These are phyloP conservation scores for Apiospora malaysiana DNA, from an alignment of 2,329 filamentous ascomycete genomes.

Conservation along the genomic window DNA sequence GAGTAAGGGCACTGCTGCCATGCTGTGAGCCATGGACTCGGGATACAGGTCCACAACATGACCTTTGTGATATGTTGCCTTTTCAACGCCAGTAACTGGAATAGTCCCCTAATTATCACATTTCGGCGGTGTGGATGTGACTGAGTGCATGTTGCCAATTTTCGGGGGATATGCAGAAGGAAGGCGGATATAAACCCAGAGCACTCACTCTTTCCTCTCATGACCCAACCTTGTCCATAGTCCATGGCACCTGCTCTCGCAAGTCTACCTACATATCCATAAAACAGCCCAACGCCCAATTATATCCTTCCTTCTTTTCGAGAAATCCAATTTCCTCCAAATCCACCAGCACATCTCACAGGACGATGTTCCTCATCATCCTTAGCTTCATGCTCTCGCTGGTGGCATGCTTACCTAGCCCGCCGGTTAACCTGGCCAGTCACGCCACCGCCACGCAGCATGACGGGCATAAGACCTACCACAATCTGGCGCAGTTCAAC, in stretches of 20 bases:
- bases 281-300: background rate
- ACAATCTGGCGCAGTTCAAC: conserved; percentile 23
- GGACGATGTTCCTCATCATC: conserved; percentile 5
- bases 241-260: background rate
- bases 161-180: background rate
- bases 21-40: background rate
- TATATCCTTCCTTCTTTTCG: background rate
- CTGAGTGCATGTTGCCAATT: background rate
- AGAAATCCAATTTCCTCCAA: background rate
- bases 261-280: background rate
- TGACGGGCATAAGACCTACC: background rate
- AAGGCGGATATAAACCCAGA: background rate
- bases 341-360: background rate
- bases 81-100: background rate
- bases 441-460: background rate
- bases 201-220: background rate
- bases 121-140: background rate
- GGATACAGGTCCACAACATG: conserved; percentile 11
- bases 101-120: background rate
- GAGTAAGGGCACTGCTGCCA: background rate
- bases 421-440: background rate
- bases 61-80: conserved; percentile 18
- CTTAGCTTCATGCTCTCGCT: conserved; percentile 20
- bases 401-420: conserved; percentile 18
- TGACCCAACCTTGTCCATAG: background rate